Evolutionary conservation across 78 protist genomes (phyloP), one percentile per base, ranked within the genome.

Genomic region (Andalucia godoyi): DNA sequence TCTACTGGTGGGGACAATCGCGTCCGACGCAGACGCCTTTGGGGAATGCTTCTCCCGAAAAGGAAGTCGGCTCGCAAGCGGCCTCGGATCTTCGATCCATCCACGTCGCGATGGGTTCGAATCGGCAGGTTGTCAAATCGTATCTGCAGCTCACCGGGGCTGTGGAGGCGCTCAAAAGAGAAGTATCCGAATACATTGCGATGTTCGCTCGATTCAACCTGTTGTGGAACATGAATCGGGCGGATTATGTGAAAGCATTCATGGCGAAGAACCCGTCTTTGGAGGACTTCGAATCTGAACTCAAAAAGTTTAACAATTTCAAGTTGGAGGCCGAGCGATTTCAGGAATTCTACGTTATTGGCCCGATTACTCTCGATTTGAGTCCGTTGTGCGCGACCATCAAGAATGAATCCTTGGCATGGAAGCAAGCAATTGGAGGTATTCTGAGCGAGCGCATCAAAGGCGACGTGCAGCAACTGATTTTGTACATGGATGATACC

Each of bases 101-200:
- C 23, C 59, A 25, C 51, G 34, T 13, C 1, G 40, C 0, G 10
- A 60, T 77, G 38, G 49, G 71, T 12, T 3, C 27, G 4, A 59
- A 81, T 66, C 7, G 4, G 30, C 50, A 54, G 52, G 57, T 76
- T 21, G 49, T 70, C 39, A 39, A 41, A 27, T 5, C 12, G 53
- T 18, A 69, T 29, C 67, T 81, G 30, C 77, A 70, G 51, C 74
- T 81, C 47, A 51, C 80, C 0, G 77, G 79, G 47, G 4, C 66
- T 23, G 23, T 81, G 38, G 53, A 53, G 57, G 70, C 62, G 17
- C 7, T 68, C 13, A 60, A 72, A 39, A 17, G 29, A 25, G 42
- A 57, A 47, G 55, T 71, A 33, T 3, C 12, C 23, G 29, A 2
- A 18, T 70, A 37, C 46, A 55, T 79, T 37, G 27, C 23, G 41